Evolutionary conservation across 306 rosid genomes (phyloP).

Genomic region (Betula pendula): DNA sequence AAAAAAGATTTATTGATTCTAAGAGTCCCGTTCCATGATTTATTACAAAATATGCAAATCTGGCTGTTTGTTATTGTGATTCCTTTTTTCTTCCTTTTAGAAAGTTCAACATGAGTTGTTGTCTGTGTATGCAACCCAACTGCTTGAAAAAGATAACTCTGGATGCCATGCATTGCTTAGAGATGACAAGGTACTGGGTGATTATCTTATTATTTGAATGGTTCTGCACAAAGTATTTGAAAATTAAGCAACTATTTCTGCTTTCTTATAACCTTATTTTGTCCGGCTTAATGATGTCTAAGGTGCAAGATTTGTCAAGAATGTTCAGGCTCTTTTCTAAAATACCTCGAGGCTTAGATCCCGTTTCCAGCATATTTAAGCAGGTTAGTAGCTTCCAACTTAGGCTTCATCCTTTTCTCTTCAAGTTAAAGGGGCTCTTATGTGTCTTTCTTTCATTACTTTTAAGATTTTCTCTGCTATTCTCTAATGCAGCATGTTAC

Average conservation of each 20-base stretch:
- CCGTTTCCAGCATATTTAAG: constrained; percentile 83
- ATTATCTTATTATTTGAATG: background rate
- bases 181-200: constrained; percentile 74
- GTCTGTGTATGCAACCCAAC: constrained; percentile 75
- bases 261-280: constrained; percentile 20
- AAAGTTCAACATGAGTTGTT: constrained; percentile 75
- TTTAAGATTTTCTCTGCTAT: constrained; percentile 21
- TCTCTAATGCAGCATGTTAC: constrained; percentile 75
- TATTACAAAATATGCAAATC: background rate
- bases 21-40: background rate
- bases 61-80: background rate
- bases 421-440: background rate
- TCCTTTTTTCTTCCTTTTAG: constrained; percentile 38
- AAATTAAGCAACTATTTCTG: background rate
- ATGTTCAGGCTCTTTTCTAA: constrained; percentile 98
- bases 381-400: constrained; percentile 54
- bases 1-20: background rate
- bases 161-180: constrained; percentile 89
- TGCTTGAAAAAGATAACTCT: constrained; percentile 89
- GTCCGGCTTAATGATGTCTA: constrained; percentile 11
- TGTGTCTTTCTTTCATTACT: constrained; percentile 11
- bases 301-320: constrained; percentile 91
- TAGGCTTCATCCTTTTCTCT: constrained; percentile 12
- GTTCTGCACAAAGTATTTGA: background rate
- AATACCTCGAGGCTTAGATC: constrained; percentile 87